phyloP scores from a whole-genome alignment of 257 asterid genomes.

The Salvia splendens region DNA sequence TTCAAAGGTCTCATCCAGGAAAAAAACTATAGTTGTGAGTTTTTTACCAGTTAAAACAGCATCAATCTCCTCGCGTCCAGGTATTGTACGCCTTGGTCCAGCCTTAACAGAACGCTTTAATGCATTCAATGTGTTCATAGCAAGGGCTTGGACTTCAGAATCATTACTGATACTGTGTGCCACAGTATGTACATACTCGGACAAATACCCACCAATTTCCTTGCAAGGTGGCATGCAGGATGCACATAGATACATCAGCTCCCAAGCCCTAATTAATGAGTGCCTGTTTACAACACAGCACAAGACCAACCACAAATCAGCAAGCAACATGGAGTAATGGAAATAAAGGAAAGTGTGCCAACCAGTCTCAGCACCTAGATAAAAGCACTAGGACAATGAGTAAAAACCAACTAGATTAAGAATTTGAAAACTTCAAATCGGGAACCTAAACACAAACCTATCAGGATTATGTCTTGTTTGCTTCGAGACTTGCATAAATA shows the following conservation, averaged over 20 bases:
- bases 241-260: slow-evolving; percentile 87
- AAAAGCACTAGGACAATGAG: slow-evolving; percentile 10
- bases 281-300: slow-evolving; percentile 49
- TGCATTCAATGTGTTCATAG: slow-evolving; percentile 81
- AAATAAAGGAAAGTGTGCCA: slow-evolving; percentile 5
- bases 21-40: slow-evolving; percentile 92
- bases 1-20: slow-evolving; percentile 98
- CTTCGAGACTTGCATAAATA: slow-evolving; percentile 85
- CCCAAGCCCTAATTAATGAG: slow-evolving; percentile 86
- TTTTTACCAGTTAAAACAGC: slow-evolving; percentile 90
- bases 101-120: slow-evolving; percentile 90
- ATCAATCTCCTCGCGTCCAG: slow-evolving; percentile 95
- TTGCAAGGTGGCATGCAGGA: slow-evolving; percentile 99
- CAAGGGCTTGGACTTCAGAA: slow-evolving; percentile 82
- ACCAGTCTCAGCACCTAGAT: slow-evolving; percentile 14
- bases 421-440: slow-evolving; percentile 16
- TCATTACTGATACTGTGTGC: slow-evolving; percentile 68
- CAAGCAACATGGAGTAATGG: slow-evolving; percentile 25
- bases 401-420: slow-evolving; percentile 9
- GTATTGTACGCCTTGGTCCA: slow-evolving; percentile 86
- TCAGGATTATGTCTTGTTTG: slow-evolving; percentile 94
- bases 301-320: slow-evolving; percentile 23
- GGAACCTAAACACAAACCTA: slow-evolving; percentile 48
- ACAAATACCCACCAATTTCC: slow-evolving; percentile 88
- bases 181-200: slow-evolving; percentile 76